These are phyloP conservation scores for Trametes sp. DNA, from an alignment of 1,284 basidiomycete genomes.

Conservation along the genomic window DNA sequence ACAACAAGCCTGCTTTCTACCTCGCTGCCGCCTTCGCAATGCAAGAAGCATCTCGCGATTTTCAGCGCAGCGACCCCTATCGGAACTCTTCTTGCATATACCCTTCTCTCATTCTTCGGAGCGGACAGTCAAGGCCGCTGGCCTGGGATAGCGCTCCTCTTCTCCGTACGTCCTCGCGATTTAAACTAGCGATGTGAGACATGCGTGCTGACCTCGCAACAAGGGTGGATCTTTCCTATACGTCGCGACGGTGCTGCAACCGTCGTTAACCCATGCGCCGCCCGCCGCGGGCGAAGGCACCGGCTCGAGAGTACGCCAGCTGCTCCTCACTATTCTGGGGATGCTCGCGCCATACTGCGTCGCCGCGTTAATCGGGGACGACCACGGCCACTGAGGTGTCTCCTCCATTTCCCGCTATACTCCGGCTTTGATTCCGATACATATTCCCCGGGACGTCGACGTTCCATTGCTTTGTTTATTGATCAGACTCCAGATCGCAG, in stretches of 20 bases:
- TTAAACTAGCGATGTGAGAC: background rate
- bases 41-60: conserved; percentile 76
- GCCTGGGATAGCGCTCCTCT: conserved; percentile 80
- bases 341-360: conserved; percentile 28
- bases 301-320: background rate
- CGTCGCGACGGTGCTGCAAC: conserved; percentile 90
- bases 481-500: conserved; percentile 1
- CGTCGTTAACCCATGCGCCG: conserved; percentile 58
- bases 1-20: conserved; percentile 83
- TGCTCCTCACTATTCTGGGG: conserved; percentile 24
- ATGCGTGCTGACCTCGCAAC: background rate
- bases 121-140: conserved; percentile 52
- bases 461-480: background rate
- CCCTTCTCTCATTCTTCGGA: conserved; percentile 59
- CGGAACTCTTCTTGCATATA: conserved; percentile 76
- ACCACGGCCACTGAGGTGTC: conserved; percentile 20
- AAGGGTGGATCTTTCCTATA: conserved; percentile 96
- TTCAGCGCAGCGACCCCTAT: conserved; percentile 85
- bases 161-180: conserved; percentile 64
- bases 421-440: background rate
- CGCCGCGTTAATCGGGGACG: conserved; percentile 19
- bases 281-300: conserved; percentile 48
- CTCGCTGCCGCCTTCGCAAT: conserved; percentile 69
- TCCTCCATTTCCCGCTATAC: background rate
- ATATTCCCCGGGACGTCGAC: background rate